Percentiles rank a stretch among this genome's conserved stretches.
phyloP scores from a whole-genome alignment of 306 rosid species.

The Castanopsis chinensis region DNA sequence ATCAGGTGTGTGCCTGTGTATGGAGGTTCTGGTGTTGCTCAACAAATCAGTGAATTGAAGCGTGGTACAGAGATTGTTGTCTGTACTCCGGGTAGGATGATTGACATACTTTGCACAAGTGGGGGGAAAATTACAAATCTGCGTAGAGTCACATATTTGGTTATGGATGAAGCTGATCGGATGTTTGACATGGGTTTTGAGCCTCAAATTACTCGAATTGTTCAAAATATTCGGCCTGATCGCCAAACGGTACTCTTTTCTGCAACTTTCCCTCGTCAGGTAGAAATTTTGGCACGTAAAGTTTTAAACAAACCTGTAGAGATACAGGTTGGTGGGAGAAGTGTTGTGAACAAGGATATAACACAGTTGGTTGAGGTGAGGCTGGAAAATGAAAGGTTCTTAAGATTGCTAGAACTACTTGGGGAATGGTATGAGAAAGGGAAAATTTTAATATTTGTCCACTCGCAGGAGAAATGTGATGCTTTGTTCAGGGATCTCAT shows the following conservation, averaged over 20 bases:
- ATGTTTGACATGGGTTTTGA: conserved; percentile 99
- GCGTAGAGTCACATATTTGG: conserved; percentile 87
- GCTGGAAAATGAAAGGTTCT: conserved; percentile 76
- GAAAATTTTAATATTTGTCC: conserved; percentile 86
- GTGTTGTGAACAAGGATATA: conserved; percentile 94
- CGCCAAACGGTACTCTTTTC: conserved; percentile 92
- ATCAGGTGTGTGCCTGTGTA: conserved; percentile 90
- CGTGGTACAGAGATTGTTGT: conserved; percentile 96
- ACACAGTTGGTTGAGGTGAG: conserved; percentile 82
- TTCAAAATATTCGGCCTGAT: conserved; percentile 82
- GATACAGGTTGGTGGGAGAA: conserved; percentile 94
- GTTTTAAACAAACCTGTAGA: conserved; percentile 84
- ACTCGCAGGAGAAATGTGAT: conserved; percentile 91
- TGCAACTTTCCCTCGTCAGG: conserved; percentile 93
- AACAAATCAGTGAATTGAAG: conserved; percentile 94
- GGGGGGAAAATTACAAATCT: conserved; percentile 89
- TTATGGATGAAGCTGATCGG: conserved; percentile 97
- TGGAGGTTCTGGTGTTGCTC: conserved; percentile 99
- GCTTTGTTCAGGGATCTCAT: conserved; percentile 71
- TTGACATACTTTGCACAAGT: conserved; percentile 92
- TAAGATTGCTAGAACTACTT: conserved; percentile 75
- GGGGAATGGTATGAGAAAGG: conserved; percentile 97
- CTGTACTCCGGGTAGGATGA: conserved; percentile 98
- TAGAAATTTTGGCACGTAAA: conserved; percentile 85
- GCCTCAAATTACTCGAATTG: conserved; percentile 94